Evolutionary conservation across 1,284 basidiomycete species (phyloP).

Genomic region (Hemileia vastatrix): DNA sequence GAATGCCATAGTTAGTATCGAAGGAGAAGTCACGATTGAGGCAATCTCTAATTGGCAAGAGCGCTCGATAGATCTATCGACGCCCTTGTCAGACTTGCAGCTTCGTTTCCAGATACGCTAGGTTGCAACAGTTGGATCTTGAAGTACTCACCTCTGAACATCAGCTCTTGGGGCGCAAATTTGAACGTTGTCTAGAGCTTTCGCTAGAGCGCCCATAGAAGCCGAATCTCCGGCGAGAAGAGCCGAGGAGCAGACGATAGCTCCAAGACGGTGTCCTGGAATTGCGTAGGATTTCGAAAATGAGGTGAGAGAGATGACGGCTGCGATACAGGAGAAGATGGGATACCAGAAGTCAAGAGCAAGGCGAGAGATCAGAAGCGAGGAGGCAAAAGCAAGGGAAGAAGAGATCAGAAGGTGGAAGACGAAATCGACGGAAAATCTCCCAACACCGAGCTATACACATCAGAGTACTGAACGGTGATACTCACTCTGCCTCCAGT

Average conservation of each 20-base stretch:
- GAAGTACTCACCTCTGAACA: constrained; percentile 15
- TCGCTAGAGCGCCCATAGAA: too few species aligned
- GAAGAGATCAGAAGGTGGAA: background rate
- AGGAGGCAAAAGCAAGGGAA: too few species aligned
- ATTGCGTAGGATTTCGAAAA: constrained; percentile 67
- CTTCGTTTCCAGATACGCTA: too few species aligned
- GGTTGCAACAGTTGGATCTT: background rate
- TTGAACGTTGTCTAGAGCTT: constrained; percentile 63
- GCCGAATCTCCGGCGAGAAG: constrained; percentile 51
- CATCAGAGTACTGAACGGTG: background rate
- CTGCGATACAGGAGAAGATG: too few species aligned
- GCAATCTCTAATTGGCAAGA: too few species aligned
- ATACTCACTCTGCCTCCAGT: constrained; percentile 28
- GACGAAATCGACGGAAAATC: background rate
- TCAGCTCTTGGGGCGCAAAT: constrained; percentile 30
- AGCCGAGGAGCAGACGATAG: constrained; percentile 57
- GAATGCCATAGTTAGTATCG: too few species aligned
- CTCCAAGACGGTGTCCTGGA: constrained; percentile 73
- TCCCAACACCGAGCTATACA: background rate
- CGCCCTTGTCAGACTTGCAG: constrained; percentile 46
- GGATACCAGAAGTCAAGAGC: too few species aligned
- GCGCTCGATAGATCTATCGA: constrained; percentile 46
- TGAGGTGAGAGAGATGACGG: constrained; percentile 31
- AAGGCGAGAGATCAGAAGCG: too few species aligned
- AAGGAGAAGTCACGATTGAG: too few species aligned